Evolutionary conservation across 73 alveolate genomes (phyloP).

Genomic region (Blepharisma japonicum): DNA sequence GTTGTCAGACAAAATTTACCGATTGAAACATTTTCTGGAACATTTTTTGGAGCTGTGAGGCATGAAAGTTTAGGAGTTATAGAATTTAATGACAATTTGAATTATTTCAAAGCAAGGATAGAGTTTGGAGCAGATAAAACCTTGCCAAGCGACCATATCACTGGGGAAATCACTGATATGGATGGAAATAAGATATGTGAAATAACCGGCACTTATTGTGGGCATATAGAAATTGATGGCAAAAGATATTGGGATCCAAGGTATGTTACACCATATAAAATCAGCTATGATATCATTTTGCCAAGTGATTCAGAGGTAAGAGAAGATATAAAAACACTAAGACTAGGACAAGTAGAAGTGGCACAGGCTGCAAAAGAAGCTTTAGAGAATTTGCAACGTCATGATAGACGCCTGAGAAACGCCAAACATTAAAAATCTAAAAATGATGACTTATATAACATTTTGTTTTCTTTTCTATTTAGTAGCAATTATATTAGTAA

Average conservation of each 20-base stretch:
- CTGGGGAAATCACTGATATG: constrained; percentile 65
- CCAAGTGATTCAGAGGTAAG: constrained; percentile 79
- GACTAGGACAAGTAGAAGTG: constrained; percentile 67
- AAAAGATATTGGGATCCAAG: constrained; percentile 95
- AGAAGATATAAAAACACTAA: constrained; percentile 60
- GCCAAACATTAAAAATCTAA: too few relatives aligned
- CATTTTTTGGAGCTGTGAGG: constrained; percentile 68
- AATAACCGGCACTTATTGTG: constrained; percentile 84
- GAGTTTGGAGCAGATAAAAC: constrained; percentile 61
- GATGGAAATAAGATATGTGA: constrained; percentile 50
- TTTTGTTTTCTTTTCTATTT: too few relatives aligned
- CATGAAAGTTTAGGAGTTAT: constrained; percentile 61
- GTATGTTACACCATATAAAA: constrained; percentile 41
- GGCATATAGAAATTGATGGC: constrained; percentile 91
- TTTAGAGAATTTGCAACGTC: constrained; percentile 69
- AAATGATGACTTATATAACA: too few relatives aligned
- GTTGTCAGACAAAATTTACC: constrained; percentile 48
- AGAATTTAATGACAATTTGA: constrained; percentile 59
- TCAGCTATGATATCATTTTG: constrained; percentile 25
- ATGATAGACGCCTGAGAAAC: constrained; percentile 70
- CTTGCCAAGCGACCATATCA: constrained; percentile 74
- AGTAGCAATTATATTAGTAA: too few relatives aligned
- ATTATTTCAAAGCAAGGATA: constrained; percentile 40
- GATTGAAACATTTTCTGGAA: constrained; percentile 67
- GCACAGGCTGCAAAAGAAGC: constrained; percentile 88